These are phyloP conservation scores for Wickerhamiella lipophila DNA, from an alignment of 805 yeast genomes.

Conservation along the genomic window DNA sequence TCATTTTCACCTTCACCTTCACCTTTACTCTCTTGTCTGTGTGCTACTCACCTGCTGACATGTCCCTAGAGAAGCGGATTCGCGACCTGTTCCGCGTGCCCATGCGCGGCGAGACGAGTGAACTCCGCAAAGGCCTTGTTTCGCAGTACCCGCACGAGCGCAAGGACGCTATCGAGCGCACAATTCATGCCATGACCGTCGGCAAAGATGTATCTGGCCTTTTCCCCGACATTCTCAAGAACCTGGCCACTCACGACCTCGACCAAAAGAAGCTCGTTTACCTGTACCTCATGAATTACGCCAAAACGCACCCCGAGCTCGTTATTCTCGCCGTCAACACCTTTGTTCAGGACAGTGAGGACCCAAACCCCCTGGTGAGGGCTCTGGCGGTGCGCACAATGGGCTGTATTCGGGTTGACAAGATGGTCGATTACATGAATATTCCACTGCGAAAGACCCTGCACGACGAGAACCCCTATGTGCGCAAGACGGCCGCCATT, in stretches of 20 bases:
- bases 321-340: slow-evolving; percentile 95
- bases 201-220: slow-evolving; percentile 92
- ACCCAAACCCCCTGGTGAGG: slow-evolving; percentile 89
- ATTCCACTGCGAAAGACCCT: slow-evolving; percentile 76
- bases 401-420: slow-evolving; percentile 96
- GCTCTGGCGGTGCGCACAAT: slow-evolving; percentile 95
- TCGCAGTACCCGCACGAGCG: slow-evolving; percentile 85
- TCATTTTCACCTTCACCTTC: too few relatives aligned
- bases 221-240: slow-evolving; percentile 91
- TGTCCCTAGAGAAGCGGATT: slow-evolving; percentile 36
- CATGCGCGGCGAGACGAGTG: slow-evolving; percentile 63
- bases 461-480: slow-evolving; percentile 90
- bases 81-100: slow-evolving; percentile 47
- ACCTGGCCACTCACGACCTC: slow-evolving; percentile 90
- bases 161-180: slow-evolving; percentile 92
- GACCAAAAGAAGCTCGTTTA: slow-evolving; percentile 95
- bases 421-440: slow-evolving; percentile 89
- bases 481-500: slow-evolving; percentile 92
- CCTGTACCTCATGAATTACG: slow-evolving; percentile 90
- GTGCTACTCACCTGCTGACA: slow-evolving; percentile 3
- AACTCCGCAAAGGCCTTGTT: slow-evolving; percentile 77
- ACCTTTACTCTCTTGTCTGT: too few relatives aligned
- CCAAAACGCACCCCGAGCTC: slow-evolving; percentile 89
- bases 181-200: slow-evolving; percentile 94
- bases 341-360: slow-evolving; percentile 87